These are phyloP conservation scores for Globomyces sp. DNA, from an alignment of 371 early-diverging fungal genomes.

Conservation along the genomic window DNA sequence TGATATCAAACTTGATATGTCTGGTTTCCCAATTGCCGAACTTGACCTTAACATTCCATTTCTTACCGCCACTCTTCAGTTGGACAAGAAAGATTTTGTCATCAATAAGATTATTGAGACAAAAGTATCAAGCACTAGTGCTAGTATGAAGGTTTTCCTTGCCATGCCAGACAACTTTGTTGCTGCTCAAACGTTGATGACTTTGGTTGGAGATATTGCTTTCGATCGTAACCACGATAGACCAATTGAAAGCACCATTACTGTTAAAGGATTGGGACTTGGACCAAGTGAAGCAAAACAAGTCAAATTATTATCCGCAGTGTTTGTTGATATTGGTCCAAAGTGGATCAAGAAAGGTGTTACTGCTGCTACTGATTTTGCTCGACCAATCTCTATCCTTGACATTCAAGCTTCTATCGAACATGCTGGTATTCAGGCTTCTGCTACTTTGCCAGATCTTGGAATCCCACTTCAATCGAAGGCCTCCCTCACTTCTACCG, in stretches of 20 bases:
- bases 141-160: too few species aligned
- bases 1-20: not conserved
- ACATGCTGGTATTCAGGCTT: slow-evolving; percentile 16
- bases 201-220: slow-evolving; percentile 1
- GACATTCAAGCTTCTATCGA: slow-evolving; percentile 23
- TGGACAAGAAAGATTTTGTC: not conserved
- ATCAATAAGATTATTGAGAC: not conserved
- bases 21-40: not conserved
- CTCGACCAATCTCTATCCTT: slow-evolving; percentile 16
- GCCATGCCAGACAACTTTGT: too few species aligned
- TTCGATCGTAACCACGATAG: not conserved
- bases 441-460: not conserved
- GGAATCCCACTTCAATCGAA: not conserved
- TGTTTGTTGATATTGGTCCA: not conserved
- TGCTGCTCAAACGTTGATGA: not conserved
- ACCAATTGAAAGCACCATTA: not conserved
- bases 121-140: too few species aligned
- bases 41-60: slow-evolving; percentile 12
- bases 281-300: not conserved
- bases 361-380: not conserved
- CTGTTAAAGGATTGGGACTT: not conserved
- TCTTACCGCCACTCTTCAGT: not conserved
- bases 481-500: not conserved
- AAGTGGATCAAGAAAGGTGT: not conserved
- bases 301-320: not conserved